Evolutionary conservation across 768 basidiomycete species (phyloP), one percentile per base, ranked within the genome.

Genomic region (Boletus tomentosulus): DNA sequence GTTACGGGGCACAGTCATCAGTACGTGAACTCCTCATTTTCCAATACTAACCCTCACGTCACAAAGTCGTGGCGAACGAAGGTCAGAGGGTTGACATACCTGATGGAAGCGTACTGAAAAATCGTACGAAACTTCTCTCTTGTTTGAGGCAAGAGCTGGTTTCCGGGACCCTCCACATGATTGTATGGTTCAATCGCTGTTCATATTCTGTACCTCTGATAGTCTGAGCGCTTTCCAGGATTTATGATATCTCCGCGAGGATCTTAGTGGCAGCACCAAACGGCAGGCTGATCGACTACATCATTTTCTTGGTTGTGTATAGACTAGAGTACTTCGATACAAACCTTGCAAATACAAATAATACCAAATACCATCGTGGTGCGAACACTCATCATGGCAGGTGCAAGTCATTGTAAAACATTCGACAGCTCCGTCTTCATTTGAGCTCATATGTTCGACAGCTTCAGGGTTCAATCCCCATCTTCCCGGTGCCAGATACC

Each of bases 391-490:
- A 33, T 34, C 55, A 74, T 72, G 73, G 68, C 73, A 53, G 65
- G 70, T 47, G 56, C 63, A 59, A 51, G 53, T 55, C 65, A 70
- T 57, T 53, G 68, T 70, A 56, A 25, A 70, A 46, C 38, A 46
- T 41, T 63, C 28, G 22, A 6, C 45, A 31, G 24, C 27, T 51
- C 24, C 9, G 33, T 50, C 39, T 19, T 43, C 41, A 30, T 45
- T 41, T 27, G 19, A 27, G 38, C n/a, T 50, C 48, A 24, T 44
- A 10, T 28, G 13, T 27, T 50, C 41, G 25, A 58, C 37, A 85
- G 85, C 77, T 62, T 72, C 85, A 73, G 94, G 92, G 60, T 96
- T 96, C 65, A 80, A 92, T 70, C 93, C 93, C 37, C 93, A 93
- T 68, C 78, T 93, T 28, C 90, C 92, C 9, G 83, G 87, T 12